Conservation (phyloP, 345 rosid species). For the Populus tremula region DNA sequence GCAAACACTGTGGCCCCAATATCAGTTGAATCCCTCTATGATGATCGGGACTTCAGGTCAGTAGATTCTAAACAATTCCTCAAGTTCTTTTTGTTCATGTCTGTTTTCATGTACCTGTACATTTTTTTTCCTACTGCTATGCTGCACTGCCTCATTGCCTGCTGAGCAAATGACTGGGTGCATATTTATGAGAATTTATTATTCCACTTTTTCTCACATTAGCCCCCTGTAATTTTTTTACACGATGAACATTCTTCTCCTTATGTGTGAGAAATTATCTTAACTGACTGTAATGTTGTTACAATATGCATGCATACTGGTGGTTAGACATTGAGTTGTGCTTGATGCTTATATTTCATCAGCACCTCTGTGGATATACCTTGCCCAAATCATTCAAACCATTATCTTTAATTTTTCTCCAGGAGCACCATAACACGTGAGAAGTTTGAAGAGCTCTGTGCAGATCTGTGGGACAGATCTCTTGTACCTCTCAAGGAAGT, state of each 20-base stretch:
- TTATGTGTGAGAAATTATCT: not conserved
- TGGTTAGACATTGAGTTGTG: not conserved
- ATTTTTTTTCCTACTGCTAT: not conserved
- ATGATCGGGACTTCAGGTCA: constrained; percentile 93
- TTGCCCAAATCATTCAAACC: not conserved
- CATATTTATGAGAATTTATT: not conserved
- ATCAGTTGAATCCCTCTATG: constrained; percentile 91
- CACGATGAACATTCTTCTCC: not conserved
- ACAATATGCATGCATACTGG: not conserved
- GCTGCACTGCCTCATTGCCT: not conserved
- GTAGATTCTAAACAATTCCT: not conserved
- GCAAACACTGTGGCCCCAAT: constrained; percentile 88
- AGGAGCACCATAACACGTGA: constrained; percentile 96
- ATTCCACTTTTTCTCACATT: not conserved
- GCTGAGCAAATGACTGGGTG: not conserved
- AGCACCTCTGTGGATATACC: not conserved
- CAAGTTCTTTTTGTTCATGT: not conserved
- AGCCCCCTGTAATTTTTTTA: not conserved
- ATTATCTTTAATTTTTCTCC: constrained; percentile 7
- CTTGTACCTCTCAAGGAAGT: constrained; percentile 76
- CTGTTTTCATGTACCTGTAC: not conserved
- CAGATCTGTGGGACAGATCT: constrained; percentile 89
- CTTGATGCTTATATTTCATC: not conserved
- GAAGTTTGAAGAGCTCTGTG: constrained; percentile 95
- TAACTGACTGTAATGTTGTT: not conserved